Conservation (phyloP, 805 yeast species). For the Kazachstania martiniae region DNA sequence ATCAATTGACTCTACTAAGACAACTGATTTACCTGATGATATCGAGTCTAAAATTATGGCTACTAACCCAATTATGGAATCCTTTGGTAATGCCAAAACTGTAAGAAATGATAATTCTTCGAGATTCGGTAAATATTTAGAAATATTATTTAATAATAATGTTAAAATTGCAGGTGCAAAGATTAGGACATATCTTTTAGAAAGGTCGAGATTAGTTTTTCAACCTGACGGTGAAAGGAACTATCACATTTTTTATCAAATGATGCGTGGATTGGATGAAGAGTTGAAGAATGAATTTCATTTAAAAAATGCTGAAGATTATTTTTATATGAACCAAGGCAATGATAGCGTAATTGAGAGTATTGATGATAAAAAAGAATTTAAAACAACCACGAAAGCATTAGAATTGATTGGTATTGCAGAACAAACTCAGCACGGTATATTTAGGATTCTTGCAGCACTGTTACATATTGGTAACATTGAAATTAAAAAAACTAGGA, state of each 20-base stretch:
- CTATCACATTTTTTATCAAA: constrained; percentile 89
- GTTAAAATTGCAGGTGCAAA: constrained; percentile 90
- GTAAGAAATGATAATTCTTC: constrained; percentile 89
- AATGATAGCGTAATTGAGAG: constrained; percentile 61
- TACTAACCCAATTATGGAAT: constrained; percentile 85
- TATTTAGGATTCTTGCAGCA: constrained; percentile 78
- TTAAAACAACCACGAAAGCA: constrained; percentile 63
- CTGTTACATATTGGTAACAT: constrained; percentile 89
- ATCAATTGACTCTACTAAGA: constrained; percentile 55
- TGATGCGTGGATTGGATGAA: constrained; percentile 57
- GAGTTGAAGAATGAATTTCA: constrained; percentile 46
- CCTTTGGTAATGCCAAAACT: constrained; percentile 93
- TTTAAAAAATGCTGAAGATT: constrained; percentile 57
- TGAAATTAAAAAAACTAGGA: constrained; percentile 73
- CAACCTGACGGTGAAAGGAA: constrained; percentile 86
- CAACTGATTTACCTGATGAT: constrained; percentile 28
- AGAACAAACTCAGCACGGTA: constrained; percentile 45
- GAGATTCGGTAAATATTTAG: constrained; percentile 88
- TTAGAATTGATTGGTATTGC: constrained; percentile 67
- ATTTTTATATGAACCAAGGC: constrained; percentile 81
- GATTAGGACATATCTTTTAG: constrained; percentile 84
- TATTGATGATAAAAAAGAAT: constrained; percentile 76
- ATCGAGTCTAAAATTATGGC: constrained; percentile 92
- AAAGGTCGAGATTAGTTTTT: constrained; percentile 87
- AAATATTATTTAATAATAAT: constrained; percentile 67